phyloP scores from a whole-genome alignment of 106 monocot genomes.

The Allium fistulosum region DNA sequence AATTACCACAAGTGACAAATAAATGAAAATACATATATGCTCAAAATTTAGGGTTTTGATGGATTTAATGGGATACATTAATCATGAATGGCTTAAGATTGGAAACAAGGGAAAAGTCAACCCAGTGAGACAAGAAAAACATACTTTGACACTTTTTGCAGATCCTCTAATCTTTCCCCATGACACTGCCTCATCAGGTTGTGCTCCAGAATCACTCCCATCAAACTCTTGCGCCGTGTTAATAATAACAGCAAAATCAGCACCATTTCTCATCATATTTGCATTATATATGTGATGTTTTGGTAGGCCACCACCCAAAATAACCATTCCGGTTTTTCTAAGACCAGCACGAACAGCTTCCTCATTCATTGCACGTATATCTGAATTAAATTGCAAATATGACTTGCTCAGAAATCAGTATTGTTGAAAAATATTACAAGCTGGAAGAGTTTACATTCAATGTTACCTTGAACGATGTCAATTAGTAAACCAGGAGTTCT shows the following conservation, averaged over 20 bases:
- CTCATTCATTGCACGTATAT: slow-evolving; percentile 74
- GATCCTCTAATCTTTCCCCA: slow-evolving; percentile 90
- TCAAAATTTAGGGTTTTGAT: no score
- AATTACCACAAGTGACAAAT: no score
- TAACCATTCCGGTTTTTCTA: slow-evolving; percentile 85
- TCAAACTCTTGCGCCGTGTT: slow-evolving; percentile 95
- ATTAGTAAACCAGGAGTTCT: slow-evolving; percentile 65
- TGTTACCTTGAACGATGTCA: slow-evolving; percentile 86
- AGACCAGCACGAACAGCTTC: slow-evolving; percentile 74
- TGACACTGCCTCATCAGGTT: slow-evolving; percentile 92
- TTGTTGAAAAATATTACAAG: no score
- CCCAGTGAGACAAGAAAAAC: not conserved
- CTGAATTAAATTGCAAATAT: slow-evolving; percentile 17
- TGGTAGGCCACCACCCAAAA: slow-evolving; percentile 92
- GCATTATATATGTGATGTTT: slow-evolving; percentile 93
- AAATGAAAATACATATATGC: no score
- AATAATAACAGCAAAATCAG: slow-evolving; percentile 90
- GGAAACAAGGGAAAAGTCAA: no score
- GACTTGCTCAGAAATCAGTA: no score
- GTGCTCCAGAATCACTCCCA: slow-evolving; percentile 98
- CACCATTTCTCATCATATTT: slow-evolving; percentile 89
- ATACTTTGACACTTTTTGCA: slow-evolving; percentile 79
- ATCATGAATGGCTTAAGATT: no score
- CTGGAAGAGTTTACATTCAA: no score
- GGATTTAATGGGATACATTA: no score